Percentiles rank a stretch among this genome's conserved stretches.
Evolutionary conservation across 1,284 basidiomycete genomes (phyloP).

Genomic region (Abortiporus biennis): DNA sequence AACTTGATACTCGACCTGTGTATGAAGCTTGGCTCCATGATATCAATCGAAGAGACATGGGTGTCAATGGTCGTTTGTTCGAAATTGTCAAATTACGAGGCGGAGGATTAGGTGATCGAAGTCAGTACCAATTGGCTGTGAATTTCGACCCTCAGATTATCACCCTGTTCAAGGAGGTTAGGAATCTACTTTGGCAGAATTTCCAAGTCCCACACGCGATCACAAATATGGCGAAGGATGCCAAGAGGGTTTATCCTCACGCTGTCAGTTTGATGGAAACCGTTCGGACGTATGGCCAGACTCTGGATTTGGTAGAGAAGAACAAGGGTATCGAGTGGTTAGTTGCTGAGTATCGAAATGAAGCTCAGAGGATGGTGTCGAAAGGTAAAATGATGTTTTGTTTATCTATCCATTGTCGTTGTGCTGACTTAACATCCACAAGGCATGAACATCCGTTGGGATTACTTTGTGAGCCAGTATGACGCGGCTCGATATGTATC

Average conservation of each 20-base stretch:
- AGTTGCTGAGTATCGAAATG: slow-evolving; percentile 88
- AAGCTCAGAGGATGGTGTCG: slow-evolving; percentile 85
- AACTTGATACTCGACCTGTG: slow-evolving; percentile 90
- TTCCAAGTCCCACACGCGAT: slow-evolving; percentile 94
- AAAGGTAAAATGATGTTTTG: slow-evolving; percentile 50
- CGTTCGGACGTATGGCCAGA: slow-evolving; percentile 94
- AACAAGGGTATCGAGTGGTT: slow-evolving; percentile 92
- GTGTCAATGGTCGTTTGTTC: slow-evolving; percentile 92
- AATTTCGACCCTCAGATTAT: slow-evolving; percentile 99
- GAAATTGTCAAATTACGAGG: slow-evolving; percentile 85
- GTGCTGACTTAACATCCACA: not conserved
- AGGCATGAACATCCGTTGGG: slow-evolving; percentile 96
- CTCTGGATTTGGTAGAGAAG: slow-evolving; percentile 81
- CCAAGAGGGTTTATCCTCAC: slow-evolving; percentile 96
- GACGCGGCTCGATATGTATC: slow-evolving; percentile 74
- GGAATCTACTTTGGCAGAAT: slow-evolving; percentile 92
- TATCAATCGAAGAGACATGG: slow-evolving; percentile 89
- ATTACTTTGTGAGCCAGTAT: slow-evolving; percentile 92
- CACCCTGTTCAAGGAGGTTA: slow-evolving; percentile 96
- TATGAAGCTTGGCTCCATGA: slow-evolving; percentile 97
- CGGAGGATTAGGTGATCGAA: no score
- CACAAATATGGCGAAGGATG: slow-evolving; percentile 95
- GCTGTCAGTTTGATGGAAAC: slow-evolving; percentile 99
- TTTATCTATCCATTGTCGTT: not conserved
- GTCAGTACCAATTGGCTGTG: slow-evolving; percentile 88